Percentiles rank a stretch among this genome's conserved stretches.
Conservation (phyloP, 2,329 filamentous ascomycete genomes). For the Calonectria naviculata region DNA sequence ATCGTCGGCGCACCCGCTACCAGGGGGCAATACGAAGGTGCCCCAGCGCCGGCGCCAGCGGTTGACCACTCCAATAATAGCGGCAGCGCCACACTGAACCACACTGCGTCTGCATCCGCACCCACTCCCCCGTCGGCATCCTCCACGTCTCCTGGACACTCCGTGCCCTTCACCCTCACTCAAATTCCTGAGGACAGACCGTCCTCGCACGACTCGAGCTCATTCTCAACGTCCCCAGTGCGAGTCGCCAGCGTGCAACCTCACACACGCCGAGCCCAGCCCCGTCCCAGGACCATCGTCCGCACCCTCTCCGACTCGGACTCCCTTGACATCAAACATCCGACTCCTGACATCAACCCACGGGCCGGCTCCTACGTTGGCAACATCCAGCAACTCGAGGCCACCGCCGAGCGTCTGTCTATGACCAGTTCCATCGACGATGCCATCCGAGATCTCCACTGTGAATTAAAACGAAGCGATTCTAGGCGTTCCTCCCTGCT, state of each 20-base stretch:
- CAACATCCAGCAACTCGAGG: conserved; percentile 80
- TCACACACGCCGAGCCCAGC: conserved; percentile 54
- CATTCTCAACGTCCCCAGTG: conserved; percentile 42
- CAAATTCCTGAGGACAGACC: conserved; percentile 27
- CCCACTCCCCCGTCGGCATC: conserved; percentile 23
- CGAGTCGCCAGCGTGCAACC: conserved; percentile 54
- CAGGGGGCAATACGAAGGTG: conserved; percentile 41
- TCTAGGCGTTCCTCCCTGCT: conserved; percentile 73
- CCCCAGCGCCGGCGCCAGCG: conserved; percentile 33
- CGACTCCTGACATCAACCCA: conserved; percentile 70
- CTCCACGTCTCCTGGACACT: conserved; percentile 32
- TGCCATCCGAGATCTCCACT: conserved; percentile 79
- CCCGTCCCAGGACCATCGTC: conserved; percentile 58
- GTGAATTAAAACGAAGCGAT: conserved; percentile 76
- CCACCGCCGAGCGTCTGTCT: conserved; percentile 79
- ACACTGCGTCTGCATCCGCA: conserved; percentile 26
- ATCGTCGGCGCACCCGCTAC: conserved; percentile 27
- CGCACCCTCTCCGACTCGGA: conserved; percentile 58
- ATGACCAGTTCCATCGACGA: conserved; percentile 81
- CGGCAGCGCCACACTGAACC: conserved; percentile 34
- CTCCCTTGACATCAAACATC: conserved; percentile 63
- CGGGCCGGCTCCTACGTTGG: conserved; percentile 70
- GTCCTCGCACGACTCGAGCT: conserved; percentile 25
- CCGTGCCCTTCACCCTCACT: conserved; percentile 23
- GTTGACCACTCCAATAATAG: conserved; percentile 30